Conservation (phyloP, 306 rosid species). For the Cucurbita pepo region DNA sequence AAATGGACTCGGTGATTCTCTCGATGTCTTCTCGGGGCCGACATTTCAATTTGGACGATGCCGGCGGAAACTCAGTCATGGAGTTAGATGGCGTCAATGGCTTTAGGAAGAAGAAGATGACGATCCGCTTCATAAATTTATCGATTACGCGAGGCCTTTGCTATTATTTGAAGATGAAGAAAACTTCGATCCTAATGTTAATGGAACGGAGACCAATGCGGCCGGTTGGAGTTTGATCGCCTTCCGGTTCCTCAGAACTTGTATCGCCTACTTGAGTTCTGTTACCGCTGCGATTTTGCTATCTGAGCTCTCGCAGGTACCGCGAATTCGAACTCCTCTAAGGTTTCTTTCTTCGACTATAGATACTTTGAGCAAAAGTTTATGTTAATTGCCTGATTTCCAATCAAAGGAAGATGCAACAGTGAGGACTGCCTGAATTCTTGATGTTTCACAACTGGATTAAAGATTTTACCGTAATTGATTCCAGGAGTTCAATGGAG, state of each 20-base stretch:
- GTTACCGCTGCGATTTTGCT: slow-evolving; percentile 79
- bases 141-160: slow-evolving; percentile 50
- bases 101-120: slow-evolving; percentile 21
- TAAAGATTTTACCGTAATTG: not conserved
- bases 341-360: not conserved
- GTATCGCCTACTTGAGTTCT: slow-evolving; percentile 66
- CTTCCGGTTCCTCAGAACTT: slow-evolving; percentile 65
- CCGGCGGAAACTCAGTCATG: slow-evolving; percentile 24
- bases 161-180: slow-evolving; percentile 30
- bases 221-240: slow-evolving; percentile 78
- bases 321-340: not conserved
- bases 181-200: slow-evolving; percentile 18
- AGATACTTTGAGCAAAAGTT: not conserved
- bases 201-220: slow-evolving; percentile 10
- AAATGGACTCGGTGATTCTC: not conserved
- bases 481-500: not conserved
- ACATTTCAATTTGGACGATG: not conserved
- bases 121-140: slow-evolving; percentile 57
- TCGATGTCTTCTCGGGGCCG: not conserved
- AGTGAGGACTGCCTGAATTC: too few species aligned
- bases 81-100: slow-evolving; percentile 19
- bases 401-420: too few species aligned
- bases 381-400: not conserved
- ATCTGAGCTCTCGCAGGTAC: slow-evolving; percentile 69
- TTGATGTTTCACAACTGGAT: too few species aligned